Evolutionary conservation across 2,329 filamentous ascomycete species (phyloP).

Genomic region (Phoma herbarum): DNA sequence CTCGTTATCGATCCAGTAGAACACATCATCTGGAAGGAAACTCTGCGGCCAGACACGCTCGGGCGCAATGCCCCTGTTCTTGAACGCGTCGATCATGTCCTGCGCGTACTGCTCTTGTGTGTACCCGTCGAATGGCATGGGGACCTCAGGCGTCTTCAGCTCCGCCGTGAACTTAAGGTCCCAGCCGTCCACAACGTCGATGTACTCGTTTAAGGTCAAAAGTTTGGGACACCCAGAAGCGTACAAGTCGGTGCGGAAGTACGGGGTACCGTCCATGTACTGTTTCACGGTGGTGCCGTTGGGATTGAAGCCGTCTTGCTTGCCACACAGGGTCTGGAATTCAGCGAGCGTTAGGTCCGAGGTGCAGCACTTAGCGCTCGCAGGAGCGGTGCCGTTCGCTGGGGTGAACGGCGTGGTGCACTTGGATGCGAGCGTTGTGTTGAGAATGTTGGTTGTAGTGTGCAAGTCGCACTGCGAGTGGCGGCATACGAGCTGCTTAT

Average conservation of each 20-base stretch:
- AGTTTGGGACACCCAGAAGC: slow-evolving; percentile 67
- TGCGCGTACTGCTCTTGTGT: slow-evolving; percentile 72
- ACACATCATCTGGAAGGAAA: slow-evolving; percentile 70
- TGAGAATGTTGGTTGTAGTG: slow-evolving; percentile 51
- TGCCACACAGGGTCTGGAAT: slow-evolving; percentile 73
- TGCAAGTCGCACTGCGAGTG: slow-evolving; percentile 52
- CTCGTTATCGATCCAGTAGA: slow-evolving; percentile 71
- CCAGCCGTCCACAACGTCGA: slow-evolving; percentile 67
- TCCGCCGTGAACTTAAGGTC: slow-evolving; percentile 59
- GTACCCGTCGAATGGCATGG: slow-evolving; percentile 75
- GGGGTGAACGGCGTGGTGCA: slow-evolving; percentile 50
- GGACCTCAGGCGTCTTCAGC: slow-evolving; percentile 70
- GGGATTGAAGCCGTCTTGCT: slow-evolving; percentile 70
- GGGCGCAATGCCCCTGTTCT: slow-evolving; percentile 49
- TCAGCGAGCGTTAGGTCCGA: slow-evolving; percentile 74
- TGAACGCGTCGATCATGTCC: slow-evolving; percentile 63
- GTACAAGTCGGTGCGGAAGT: slow-evolving; percentile 73
- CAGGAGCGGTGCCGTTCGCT: slow-evolving; percentile 51
- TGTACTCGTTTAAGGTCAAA: slow-evolving; percentile 69
- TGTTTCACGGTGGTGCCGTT: slow-evolving; percentile 66
- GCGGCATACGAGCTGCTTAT: slow-evolving; percentile 51
- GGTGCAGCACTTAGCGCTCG: slow-evolving; percentile 74
- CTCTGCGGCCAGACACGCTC: slow-evolving; percentile 65
- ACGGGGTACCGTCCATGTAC: slow-evolving; percentile 67
- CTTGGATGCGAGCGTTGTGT: slow-evolving; percentile 47